These are phyloP conservation scores for Mortierella alpina DNA, from an alignment of 192 early-diverging fungal species.

Conservation along the genomic window DNA sequence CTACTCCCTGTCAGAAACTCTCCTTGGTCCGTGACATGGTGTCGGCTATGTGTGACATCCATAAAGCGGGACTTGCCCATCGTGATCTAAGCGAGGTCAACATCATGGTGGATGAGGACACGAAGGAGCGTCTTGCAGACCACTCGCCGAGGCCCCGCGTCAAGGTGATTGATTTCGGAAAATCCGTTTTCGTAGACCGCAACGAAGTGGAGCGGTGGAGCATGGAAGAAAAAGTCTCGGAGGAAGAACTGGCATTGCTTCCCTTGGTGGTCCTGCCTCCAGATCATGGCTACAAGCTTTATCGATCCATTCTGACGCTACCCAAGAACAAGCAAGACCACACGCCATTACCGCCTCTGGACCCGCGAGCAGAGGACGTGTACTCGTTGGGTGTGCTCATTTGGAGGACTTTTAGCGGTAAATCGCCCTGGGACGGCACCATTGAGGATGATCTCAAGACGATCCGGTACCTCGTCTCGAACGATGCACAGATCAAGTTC, in stretches of 20 bases:
- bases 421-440: conserved; percentile 69
- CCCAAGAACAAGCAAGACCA: conserved; percentile 63
- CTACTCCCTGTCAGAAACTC: conserved; percentile 66
- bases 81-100: conserved; percentile 71
- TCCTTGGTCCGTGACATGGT: conserved; percentile 64
- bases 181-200: conserved; percentile 63
- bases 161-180: conserved; percentile 71
- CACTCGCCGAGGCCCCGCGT: conserved; percentile 57
- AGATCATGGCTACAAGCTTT: conserved; percentile 70
- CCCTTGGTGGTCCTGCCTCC: conserved; percentile 64
- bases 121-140: conserved; percentile 55
- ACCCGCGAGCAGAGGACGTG: conserved; percentile 66
- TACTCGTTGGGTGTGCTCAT: conserved; percentile 68
- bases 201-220: conserved; percentile 63
- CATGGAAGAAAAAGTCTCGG: conserved; percentile 45
- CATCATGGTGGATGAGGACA: conserved; percentile 66
- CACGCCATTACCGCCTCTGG: conserved; percentile 52
- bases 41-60: conserved; percentile 62
- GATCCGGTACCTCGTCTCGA: conserved; percentile 61
- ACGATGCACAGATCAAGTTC: conserved; percentile 60
- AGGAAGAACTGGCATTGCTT: conserved; percentile 57
- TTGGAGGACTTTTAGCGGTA: conserved; percentile 70
- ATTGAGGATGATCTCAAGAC: conserved; percentile 68
- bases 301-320: conserved; percentile 66
- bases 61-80: conserved; percentile 66